Conservation (phyloP, 78 protist genomes). For the Corallochytrium limacisporum region DNA sequence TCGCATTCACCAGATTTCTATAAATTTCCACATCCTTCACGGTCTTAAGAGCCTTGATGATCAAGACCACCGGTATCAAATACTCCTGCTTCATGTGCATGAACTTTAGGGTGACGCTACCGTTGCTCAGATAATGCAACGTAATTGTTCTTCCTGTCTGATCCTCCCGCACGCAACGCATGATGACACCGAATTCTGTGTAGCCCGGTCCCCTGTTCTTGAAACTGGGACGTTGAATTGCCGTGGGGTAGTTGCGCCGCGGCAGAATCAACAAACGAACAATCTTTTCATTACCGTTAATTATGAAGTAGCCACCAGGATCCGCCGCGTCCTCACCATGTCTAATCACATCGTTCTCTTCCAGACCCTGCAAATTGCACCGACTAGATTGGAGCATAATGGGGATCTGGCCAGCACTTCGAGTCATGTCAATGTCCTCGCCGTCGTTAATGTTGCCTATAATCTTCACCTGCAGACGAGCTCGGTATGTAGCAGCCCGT, state of each 20-base stretch:
- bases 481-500: neutral
- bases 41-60: slow-evolving; percentile 27
- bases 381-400: slow-evolving; percentile 10
- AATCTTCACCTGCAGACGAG: neutral
- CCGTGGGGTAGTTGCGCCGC: slow-evolving; percentile 41
- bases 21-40: too few species aligned
- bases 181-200: slow-evolving; percentile 54
- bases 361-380: neutral
- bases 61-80: slow-evolving; percentile 61
- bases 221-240: neutral
- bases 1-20: neutral
- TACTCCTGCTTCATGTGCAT: slow-evolving; percentile 51
- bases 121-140: slow-evolving; percentile 70
- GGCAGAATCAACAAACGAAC: slow-evolving; percentile 72
- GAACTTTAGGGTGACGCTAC: slow-evolving; percentile 54
- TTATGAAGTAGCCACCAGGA: slow-evolving; percentile 87
- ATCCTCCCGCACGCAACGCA: slow-evolving; percentile 78
- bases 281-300: slow-evolving; percentile 73
- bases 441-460: neutral
- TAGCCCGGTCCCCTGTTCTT: slow-evolving; percentile 56
- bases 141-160: slow-evolving; percentile 42
- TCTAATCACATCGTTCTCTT: neutral
- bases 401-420: slow-evolving; percentile 3
- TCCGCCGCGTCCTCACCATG: slow-evolving; percentile 52
- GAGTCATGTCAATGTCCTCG: too few species aligned